These are phyloP conservation scores for Umbelopsis vinacea DNA, from an alignment of 192 early-diverging fungal species.

Conservation along the genomic window DNA sequence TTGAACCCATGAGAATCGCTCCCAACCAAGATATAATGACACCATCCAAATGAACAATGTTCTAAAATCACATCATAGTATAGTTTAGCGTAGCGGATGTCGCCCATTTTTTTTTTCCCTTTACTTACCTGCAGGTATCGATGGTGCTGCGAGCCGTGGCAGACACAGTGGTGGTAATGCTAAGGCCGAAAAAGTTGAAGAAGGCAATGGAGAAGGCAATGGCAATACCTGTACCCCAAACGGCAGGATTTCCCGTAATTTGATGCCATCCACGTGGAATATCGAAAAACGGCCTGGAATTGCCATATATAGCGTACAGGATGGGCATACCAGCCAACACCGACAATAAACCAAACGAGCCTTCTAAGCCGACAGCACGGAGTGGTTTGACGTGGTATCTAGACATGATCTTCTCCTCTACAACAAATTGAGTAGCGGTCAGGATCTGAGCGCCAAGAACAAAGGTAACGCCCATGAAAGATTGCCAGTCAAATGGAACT, in stretches of 20 bases:
- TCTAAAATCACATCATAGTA: slow-evolving; percentile 6
- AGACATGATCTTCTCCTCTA: slow-evolving; percentile 92
- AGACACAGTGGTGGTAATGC: slow-evolving; percentile 82
- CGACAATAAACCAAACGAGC: slow-evolving; percentile 83
- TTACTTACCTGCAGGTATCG: slow-evolving; percentile 80
- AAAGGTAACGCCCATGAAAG: slow-evolving; percentile 78
- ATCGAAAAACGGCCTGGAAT: slow-evolving; percentile 77
- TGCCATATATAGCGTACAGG: slow-evolving; percentile 74
- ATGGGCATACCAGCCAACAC: slow-evolving; percentile 72
- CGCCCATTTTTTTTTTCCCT: slow-evolving; percentile 1
- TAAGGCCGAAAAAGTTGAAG: slow-evolving; percentile 96
- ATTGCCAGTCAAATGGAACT: slow-evolving; percentile 47
- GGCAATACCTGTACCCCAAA: slow-evolving; percentile 76
- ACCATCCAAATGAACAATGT: slow-evolving; percentile 97
- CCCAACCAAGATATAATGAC: slow-evolving; percentile 92
- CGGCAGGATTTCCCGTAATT: slow-evolving; percentile 60
- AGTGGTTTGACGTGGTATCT: slow-evolving; percentile 82
- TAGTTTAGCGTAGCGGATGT: slow-evolving; percentile 33
- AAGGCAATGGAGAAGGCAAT: slow-evolving; percentile 92
- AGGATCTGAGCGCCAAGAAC: slow-evolving; percentile 92
- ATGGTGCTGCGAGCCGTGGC: slow-evolving; percentile 95
- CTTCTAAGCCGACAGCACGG: slow-evolving; percentile 93
- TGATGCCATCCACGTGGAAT: slow-evolving; percentile 74
- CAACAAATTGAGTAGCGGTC: slow-evolving; percentile 93
- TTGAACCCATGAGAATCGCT: slow-evolving; percentile 88